Evolutionary conservation across 1,284 basidiomycete species (phyloP).

Genomic region (Boletus sp.): DNA sequence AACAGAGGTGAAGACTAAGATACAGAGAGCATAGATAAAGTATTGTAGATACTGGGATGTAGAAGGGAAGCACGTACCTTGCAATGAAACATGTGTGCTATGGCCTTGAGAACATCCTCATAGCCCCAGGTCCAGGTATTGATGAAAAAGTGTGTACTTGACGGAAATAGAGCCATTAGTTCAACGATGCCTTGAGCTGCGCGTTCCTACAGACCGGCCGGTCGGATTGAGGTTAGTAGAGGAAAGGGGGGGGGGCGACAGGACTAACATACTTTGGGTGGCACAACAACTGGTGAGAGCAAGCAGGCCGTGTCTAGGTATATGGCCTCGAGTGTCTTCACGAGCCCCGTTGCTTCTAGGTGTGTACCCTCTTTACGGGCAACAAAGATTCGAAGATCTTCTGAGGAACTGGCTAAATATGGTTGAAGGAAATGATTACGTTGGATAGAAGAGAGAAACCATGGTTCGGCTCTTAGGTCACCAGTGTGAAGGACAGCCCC

Average conservation of each 20-base stretch:
- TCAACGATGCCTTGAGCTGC: conserved; percentile 70
- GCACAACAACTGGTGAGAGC: conserved; percentile 63
- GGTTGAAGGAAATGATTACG: conserved; percentile 72
- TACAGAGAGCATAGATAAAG: neutral
- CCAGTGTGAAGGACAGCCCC: conserved; percentile 89
- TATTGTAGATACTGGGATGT: neutral
- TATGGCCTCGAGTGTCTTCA: conserved; percentile 71
- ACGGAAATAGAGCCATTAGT: conserved; percentile 71
- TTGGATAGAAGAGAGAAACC: conserved; percentile 70
- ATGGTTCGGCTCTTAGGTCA: conserved; percentile 86
- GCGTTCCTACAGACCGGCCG: conserved; percentile 51
- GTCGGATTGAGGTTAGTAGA: neutral
- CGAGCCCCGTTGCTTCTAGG: conserved; percentile 23
- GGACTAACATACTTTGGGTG: conserved; percentile 62
- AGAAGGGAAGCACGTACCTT: conserved; percentile 47
- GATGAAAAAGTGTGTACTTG: conserved; percentile 79
- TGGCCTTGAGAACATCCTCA: conserved; percentile 80
- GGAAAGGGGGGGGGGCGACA: neutral
- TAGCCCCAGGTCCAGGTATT: conserved; percentile 96
- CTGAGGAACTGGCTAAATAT: conserved; percentile 53
- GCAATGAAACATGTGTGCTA: conserved; percentile 65
- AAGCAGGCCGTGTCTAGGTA: conserved; percentile 85
- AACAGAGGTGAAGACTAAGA: neutral
- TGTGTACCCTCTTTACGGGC: conserved; percentile 34
- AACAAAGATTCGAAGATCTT: conserved; percentile 32